Percentiles rank a stretch among this genome's conserved stretches.
phyloP scores from a whole-genome alignment of 192 early-diverging fungal genomes.

The Pecoramyces ruminantium region DNA sequence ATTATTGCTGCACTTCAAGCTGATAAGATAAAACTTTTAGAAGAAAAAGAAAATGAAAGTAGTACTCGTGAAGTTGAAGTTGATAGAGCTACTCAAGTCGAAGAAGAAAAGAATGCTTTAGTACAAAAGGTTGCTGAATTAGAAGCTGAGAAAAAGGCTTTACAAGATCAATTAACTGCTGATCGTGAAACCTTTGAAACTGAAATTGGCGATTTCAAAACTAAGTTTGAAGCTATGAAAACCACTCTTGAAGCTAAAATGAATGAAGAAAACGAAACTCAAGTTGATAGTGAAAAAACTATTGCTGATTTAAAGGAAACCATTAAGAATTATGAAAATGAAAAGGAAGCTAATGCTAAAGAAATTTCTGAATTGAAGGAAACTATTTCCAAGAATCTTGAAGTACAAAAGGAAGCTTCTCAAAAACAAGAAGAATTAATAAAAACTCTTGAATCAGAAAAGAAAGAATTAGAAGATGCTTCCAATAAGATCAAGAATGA shows the following conservation, averaged over 20 bases:
- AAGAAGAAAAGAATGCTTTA: not conserved
- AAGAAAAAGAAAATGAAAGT: not conserved
- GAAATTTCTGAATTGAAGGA: not conserved
- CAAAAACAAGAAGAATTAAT: not conserved
- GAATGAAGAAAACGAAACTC: not conserved
- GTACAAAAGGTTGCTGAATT: not conserved
- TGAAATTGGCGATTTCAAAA: not conserved
- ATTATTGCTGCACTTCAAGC: not conserved
- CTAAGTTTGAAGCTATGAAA: not conserved
- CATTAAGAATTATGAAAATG: not conserved
- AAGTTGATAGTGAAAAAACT: not conserved
- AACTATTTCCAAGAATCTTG: not conserved
- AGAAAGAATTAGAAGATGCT: not conserved
- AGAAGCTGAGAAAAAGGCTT: not conserved
- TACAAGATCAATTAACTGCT: not conserved
- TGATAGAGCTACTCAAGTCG: not conserved
- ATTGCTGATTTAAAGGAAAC: not conserved
- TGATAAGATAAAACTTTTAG: not conserved
- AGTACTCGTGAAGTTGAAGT: too few species aligned
- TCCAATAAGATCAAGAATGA: not conserved
- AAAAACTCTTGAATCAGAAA: not conserved
- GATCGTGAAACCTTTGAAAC: not conserved
- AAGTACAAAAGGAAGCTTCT: not conserved
- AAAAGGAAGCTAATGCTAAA: not conserved
- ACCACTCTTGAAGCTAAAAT: not conserved